Evolutionary conservation across 495 filamentous ascomycete species (phyloP), one percentile per base, ranked within the genome.

Genomic region (Talaromyces trachyspermus): DNA sequence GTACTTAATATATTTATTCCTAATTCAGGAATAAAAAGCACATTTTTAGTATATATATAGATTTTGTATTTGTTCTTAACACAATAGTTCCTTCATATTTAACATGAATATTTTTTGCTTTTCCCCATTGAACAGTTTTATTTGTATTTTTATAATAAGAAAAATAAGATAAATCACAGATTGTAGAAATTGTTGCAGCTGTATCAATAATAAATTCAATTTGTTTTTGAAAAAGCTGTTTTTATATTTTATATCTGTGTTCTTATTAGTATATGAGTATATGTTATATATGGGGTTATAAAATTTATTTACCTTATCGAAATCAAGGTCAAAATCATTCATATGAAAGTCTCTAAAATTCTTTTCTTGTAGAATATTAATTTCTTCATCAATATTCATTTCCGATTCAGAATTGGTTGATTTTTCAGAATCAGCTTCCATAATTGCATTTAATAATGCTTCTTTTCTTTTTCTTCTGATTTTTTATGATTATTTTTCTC

Each of bases 171-270:
- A 30, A 30, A 30, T 30, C 12, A 30, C 12, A 30, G 27, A 30
- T 30, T 30, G 12, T 18, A 37, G n/a, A 37, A 37, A 37, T 37
- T 6, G 33, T 37, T 37, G 14, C 14, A 37, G 33, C 14, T 6
- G 33, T 37, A 37, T 37, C 14, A 37, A 37, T 37, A 37, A 37
- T 37, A 37, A 37, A 37, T 37, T 37, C n/a, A 37, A 37, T 37
- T 7, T 37, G 22, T 24, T 41, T 41, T 41, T 41, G 10, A n/a
- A 41, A 20, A 41, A 37, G 5, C 14, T 37, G 14, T 37, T n/a
- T 7, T 18, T 37, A 37, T 37, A 5, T 37, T 37, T 37, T 37
- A 37, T 6, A 37, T 7, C n/a, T 37, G 14, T 37, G n/a, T 37
- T 37, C 4, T 37, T 18, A n/a, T 37, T 37, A 37, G 10, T 37